Evolutionary conservation across 352 stramenopile genomes (phyloP).

Genomic region (Achlya hypogyna): DNA sequence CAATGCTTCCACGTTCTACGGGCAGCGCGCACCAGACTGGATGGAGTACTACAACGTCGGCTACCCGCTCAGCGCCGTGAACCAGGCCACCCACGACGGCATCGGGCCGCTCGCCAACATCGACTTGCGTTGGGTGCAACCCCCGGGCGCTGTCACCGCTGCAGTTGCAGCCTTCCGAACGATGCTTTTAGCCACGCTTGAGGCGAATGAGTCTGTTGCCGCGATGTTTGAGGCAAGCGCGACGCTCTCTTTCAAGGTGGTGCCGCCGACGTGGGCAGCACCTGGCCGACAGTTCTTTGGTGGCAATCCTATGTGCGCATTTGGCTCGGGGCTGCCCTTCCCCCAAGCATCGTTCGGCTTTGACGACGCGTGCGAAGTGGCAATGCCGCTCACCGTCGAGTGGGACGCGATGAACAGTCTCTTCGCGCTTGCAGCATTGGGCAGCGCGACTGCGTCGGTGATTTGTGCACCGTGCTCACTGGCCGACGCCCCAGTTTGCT

Average conservation of each 20-base stretch:
- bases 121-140: constrained; percentile 6
- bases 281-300: background rate
- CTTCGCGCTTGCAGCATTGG: background rate
- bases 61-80: background rate
- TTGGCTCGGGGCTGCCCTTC: background rate
- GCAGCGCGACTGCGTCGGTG: no score
- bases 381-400: background rate
- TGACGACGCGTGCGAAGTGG: constrained; percentile 1
- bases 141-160: background rate
- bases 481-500: no score
- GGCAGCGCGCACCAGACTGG: background rate
- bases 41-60: constrained; percentile 4
- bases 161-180: background rate
- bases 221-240: background rate
- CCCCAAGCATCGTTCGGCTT: constrained; percentile 13
- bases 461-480: no score
- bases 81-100: background rate
- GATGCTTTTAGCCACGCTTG: background rate
- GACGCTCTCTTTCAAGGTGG: background rate
- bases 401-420: background rate
- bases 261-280: background rate
- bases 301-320: constrained; percentile 10
- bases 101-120: constrained; percentile 7
- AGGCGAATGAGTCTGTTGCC: background rate
- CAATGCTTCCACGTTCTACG: background rate